A percentile compares a stretch with the other conserved stretches of the same genome.
These are phyloP conservation scores for Incumbomyces lentus DNA, from an alignment of 2,329 filamentous ascomycete genomes.

Conservation along the genomic window DNA sequence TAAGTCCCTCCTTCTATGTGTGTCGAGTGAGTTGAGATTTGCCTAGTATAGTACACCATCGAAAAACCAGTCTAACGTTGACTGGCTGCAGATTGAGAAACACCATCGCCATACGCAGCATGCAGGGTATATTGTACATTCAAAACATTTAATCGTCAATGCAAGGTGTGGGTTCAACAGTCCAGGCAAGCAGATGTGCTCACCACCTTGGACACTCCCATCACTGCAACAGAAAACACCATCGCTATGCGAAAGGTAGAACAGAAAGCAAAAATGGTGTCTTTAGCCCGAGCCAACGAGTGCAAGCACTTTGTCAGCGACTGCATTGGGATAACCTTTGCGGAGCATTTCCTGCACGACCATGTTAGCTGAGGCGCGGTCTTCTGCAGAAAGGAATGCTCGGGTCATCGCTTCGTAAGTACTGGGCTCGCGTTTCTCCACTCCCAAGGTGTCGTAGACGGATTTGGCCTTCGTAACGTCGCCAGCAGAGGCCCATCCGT, in stretches of 20 bases:
- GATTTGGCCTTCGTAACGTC: constrained; percentile 67
- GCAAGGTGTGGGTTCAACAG: neutral
- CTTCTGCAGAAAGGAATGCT: constrained; percentile 75
- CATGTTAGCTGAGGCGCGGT: constrained; percentile 62
- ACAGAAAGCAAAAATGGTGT: constrained; percentile 6
- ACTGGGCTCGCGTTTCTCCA: constrained; percentile 79
- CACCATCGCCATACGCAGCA: constrained; percentile 1
- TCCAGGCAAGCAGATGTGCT: neutral
- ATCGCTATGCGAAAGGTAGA: constrained; percentile 4
- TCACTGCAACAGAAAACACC: neutral
- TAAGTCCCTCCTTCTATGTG: constrained; percentile 4
- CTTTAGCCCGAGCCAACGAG: constrained; percentile 50
- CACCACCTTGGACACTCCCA: neutral
- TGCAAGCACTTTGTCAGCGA: constrained; percentile 87
- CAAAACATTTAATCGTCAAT: neutral
- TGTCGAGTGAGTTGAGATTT: constrained; percentile 7
- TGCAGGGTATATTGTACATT: constrained; percentile 7
- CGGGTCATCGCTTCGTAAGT: constrained; percentile 98
- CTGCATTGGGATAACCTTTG: constrained; percentile 80
- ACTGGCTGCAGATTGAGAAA: neutral
- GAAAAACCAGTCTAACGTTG: neutral
- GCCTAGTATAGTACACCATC: constrained; percentile 4
- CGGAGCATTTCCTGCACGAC: constrained; percentile 86
- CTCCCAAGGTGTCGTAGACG: constrained; percentile 69
- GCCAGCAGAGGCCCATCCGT: constrained; percentile 83